phyloP scores from a whole-genome alignment of 2,329 filamentous ascomycete species.

The Ramularia endophylla region DNA sequence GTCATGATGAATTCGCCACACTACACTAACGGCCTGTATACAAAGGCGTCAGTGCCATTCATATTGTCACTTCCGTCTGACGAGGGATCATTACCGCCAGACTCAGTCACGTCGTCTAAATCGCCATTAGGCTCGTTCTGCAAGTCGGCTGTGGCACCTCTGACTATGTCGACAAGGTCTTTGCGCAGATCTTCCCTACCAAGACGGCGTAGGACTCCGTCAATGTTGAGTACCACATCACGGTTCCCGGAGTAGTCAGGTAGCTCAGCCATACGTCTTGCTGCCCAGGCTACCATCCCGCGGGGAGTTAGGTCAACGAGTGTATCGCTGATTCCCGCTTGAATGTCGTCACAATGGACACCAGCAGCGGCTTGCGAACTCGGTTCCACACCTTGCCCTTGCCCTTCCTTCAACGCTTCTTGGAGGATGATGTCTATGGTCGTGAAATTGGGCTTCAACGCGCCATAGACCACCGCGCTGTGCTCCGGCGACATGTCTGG shows the following conservation, averaged over 20 bases:
- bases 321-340: not conserved
- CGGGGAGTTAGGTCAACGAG: conserved; percentile 7
- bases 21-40: too few relatives aligned
- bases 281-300: conserved; percentile 17
- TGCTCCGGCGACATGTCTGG: not conserved
- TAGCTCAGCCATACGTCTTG: conserved; percentile 14
- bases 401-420: conserved; percentile 18
- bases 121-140: too few relatives aligned
- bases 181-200: not conserved
- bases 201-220: not conserved
- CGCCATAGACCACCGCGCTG: conserved; percentile 17
- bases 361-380: too few relatives aligned
- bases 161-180: not conserved
- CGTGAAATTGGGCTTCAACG: conserved; percentile 15
- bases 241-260: conserved; percentile 3
- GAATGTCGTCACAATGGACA: not conserved
- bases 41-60: too few relatives aligned
- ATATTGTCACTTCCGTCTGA: too few relatives aligned
- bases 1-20: too few relatives aligned
- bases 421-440: conserved; percentile 23
- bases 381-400: too few relatives aligned
- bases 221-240: not conserved
- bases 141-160: too few relatives aligned
- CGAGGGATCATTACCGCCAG: too few relatives aligned
- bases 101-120: too few relatives aligned